Evolutionary conservation across 2,329 filamentous ascomycete species (phyloP), one percentile per base, ranked within the genome.

Genomic region (Calonectria fujianensis): DNA sequence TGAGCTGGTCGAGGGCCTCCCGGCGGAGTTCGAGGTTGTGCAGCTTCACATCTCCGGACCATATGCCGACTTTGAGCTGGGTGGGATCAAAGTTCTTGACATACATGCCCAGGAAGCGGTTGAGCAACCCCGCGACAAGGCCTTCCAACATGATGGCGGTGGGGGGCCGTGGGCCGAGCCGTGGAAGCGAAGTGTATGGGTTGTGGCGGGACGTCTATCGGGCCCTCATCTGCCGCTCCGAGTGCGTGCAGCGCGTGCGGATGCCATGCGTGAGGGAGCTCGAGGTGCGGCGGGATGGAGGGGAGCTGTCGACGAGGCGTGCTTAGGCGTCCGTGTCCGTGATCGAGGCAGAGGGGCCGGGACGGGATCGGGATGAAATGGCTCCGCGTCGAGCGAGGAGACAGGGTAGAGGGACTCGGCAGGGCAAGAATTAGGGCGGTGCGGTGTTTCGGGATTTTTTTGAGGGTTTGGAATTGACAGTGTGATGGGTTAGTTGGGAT

Each of bases 31-130:
- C 95, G 74, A 99, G 93, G 82, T 99, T 93, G 75, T 93, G 93
- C 59, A 99, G 90, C 87, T 98, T 98, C 82, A 99, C 97, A 88
- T 99, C 97, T 81, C 97, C 97, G 29, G 95, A 98, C 97, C 96
- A 99, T 82, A 99, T 99, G 77, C 97, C 97, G 77, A 99, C 96
- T 84, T 99, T 99, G 79, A 99, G 91, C 88, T 99, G 97, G 82
- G 95, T 94, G 70, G 97, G 95, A 86, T 99, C 97, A 85, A 99
- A 99, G 87, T 99, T 98, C 91, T 98, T 96, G 86, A 99, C 96
- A 86, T 99, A 99, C 94, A 98, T 98, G 90, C 97, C 97, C 92
- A 99, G 88, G 87, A 99, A 98, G 89, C 97, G 94, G 89, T 99
- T 99, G 82, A 99, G 93, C 89, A 99, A 90, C 87, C 96, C 97